Percentiles rank a stretch among this genome's conserved stretches.
Evolutionary conservation across 1,139 yeast genomes (phyloP).

Genomic region (Kodamaea derodonti): DNA sequence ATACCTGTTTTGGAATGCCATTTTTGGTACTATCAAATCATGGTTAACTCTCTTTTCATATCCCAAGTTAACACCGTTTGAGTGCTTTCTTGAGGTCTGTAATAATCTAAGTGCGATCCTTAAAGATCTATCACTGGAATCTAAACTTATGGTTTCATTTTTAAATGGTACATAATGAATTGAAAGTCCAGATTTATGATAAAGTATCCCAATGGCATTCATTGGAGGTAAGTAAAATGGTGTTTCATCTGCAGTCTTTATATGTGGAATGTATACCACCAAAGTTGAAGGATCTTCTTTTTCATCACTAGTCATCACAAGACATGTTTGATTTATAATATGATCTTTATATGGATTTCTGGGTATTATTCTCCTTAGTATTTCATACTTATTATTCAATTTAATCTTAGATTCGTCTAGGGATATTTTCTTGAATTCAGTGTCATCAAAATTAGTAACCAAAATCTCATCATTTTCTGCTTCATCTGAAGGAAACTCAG

Average conservation of each 20-base stretch:
- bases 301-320: conserved; percentile 32
- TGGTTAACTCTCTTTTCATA: conserved; percentile 86
- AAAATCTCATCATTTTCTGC: conserved; percentile 27
- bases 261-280: conserved; percentile 76
- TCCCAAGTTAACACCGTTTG: conserved; percentile 77
- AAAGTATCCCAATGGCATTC: conserved; percentile 72
- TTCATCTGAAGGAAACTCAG: conserved; percentile 25
- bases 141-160: conserved; percentile 28
- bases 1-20: conserved; percentile 79
- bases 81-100: conserved; percentile 79
- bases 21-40: conserved; percentile 80
- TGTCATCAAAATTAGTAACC: conserved; percentile 53
- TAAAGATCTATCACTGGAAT: conserved; percentile 56
- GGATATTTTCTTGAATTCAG: conserved; percentile 46
- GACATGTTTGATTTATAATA: conserved; percentile 81
- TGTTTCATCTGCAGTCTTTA: conserved; percentile 52
- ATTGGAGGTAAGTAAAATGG: conserved; percentile 91
- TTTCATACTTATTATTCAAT: conserved; percentile 42
- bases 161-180: conserved; percentile 76
- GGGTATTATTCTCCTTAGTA: conserved; percentile 80
- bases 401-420: conserved; percentile 24
- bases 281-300: conserved; percentile 39
- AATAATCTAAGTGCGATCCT: conserved; percentile 79
- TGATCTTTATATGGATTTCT: conserved; percentile 85
- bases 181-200: conserved; percentile 51